A percentile compares a stretch with the other conserved stretches of the same genome.
phyloP scores from a whole-genome alignment of 106 monocot species.

The Hemerocallis citrina region DNA sequence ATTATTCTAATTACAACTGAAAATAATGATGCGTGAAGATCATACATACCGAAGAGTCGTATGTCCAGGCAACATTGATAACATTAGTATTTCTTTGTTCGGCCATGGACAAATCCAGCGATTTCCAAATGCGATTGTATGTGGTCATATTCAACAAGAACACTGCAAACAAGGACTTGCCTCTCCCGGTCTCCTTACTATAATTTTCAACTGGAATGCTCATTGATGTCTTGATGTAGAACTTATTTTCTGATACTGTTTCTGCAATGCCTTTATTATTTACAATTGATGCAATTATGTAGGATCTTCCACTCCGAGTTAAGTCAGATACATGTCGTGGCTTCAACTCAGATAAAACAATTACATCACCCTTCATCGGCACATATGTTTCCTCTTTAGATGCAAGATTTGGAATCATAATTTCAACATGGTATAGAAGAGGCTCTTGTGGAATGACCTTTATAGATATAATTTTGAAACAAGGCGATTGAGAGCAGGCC shows the following conservation, averaged over 20 bases:
- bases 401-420: neutral
- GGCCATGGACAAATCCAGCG: conserved; percentile 7
- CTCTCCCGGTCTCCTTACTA: neutral
- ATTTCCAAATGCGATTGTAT: conserved; percentile 35
- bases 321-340: conserved; percentile 15
- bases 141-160: conserved; percentile 24
- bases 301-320: conserved; percentile 3
- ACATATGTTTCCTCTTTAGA: conserved; percentile 4
- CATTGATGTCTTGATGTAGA: neutral
- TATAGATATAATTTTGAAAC: conserved; percentile 2
- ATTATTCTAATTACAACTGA: neutral
- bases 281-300: conserved; percentile 12
- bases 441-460: neutral
- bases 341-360: conserved; percentile 17
- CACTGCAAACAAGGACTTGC: neutral
- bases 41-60: neutral
- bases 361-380: conserved; percentile 19
- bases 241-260: neutral
- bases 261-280: conserved; percentile 8
- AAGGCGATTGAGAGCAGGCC: conserved; percentile 3
- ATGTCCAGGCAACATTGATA: conserved; percentile 2
- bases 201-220: conserved; percentile 1
- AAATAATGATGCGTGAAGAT: no score
- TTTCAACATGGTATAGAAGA: neutral
- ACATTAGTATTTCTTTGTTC: conserved; percentile 7